Percentiles rank a stretch among this genome's conserved stretches.
Conservation (phyloP, 257 asterid genomes). For the Solanum sitiens region DNA sequence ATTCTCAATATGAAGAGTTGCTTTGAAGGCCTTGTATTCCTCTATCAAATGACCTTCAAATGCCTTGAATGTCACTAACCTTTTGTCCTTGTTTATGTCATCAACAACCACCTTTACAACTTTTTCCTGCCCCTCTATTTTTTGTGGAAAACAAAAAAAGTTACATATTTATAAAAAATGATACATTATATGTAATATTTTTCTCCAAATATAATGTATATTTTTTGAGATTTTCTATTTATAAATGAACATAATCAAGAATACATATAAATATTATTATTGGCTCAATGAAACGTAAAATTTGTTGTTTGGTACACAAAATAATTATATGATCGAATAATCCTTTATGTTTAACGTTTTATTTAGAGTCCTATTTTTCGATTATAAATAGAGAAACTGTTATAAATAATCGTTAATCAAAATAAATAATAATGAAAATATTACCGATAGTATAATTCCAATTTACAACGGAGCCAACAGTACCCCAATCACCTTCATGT, state of each 20-base stretch:
- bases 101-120: neutral
- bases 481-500: neutral
- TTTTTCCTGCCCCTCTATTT: neutral
- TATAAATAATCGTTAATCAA: accelerated
- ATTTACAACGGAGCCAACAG: neutral
- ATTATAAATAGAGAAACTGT: neutral
- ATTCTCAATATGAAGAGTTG: slow-evolving; percentile 4
- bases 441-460: neutral
- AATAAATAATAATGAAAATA: no score
- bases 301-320: neutral
- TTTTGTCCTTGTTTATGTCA: neutral
- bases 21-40: neutral
- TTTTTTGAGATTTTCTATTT: no score
- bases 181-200: no score
- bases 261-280: neutral
- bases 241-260: neutral
- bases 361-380: no score
- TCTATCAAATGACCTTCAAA: slow-evolving; percentile 10
- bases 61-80: neutral
- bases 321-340: neutral
- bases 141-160: neutral
- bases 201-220: no score
- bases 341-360: neutral
- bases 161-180: no score
- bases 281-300: neutral